These are phyloP conservation scores for Phyllosticta citrichinensis DNA, from an alignment of 2,329 filamentous ascomycete species.

Conservation along the genomic window DNA sequence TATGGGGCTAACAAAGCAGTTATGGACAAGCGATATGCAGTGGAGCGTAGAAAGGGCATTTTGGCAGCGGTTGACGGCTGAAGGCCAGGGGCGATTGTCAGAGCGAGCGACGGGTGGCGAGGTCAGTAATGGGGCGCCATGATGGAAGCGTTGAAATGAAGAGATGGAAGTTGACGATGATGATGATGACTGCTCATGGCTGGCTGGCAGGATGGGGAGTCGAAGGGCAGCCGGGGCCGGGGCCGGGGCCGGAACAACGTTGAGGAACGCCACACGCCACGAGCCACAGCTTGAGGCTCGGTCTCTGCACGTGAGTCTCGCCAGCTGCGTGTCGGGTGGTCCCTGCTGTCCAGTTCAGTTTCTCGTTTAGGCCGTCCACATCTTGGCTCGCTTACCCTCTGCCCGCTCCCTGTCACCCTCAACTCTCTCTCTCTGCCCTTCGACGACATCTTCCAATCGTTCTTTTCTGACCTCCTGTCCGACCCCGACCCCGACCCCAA, in stretches of 20 bases:
- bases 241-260: not conserved
- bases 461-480: not conserved
- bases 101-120: not conserved
- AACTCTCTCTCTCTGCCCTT: not conserved
- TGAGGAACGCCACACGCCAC: not conserved
- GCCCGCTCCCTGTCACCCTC: not conserved
- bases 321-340: not conserved
- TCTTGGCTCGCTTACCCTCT: not conserved
- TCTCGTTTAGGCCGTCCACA: no score
- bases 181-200: not conserved
- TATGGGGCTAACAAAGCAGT: not conserved
- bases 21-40: slow-evolving; percentile 27
- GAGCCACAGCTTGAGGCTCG: not conserved
- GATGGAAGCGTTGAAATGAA: not conserved
- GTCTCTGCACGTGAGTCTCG: not conserved
- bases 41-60: slow-evolving; percentile 41
- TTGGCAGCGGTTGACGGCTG: slow-evolving; percentile 24
- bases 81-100: not conserved
- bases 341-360: no score
- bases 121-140: slow-evolving; percentile 1
- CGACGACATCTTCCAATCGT: not conserved
- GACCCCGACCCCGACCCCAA: not conserved
- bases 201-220: not conserved
- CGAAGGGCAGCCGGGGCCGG: not conserved
- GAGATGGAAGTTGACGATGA: not conserved